Evolutionary conservation across 495 filamentous ascomycete species (phyloP).

Genomic region (Neurospora intermedia): DNA sequence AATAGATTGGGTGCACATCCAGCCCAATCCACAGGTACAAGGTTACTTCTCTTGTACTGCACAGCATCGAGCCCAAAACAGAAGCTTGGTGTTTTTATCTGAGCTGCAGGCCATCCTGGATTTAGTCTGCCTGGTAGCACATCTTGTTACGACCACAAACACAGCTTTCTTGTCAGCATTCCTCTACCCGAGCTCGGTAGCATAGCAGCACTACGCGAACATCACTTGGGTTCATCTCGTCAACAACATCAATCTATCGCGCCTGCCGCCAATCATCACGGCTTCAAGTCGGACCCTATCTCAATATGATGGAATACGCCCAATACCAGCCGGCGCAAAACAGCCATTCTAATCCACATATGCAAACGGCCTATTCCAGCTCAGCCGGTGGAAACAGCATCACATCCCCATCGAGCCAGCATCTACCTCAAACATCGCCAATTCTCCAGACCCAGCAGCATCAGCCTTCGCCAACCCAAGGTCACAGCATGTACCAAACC

Average conservation of each 20-base stretch:
- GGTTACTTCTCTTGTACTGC: conserved; percentile 32
- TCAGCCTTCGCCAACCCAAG: conserved; percentile 40
- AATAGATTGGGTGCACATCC: conserved; percentile 46
- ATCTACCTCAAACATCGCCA: conserved; percentile 48
- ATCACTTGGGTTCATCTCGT: background rate
- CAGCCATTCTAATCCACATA: conserved; percentile 38
- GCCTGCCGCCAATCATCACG: conserved; percentile 12
- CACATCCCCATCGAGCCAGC: conserved; percentile 49
- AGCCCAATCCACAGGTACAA: conserved; percentile 40
- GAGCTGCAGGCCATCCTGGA: conserved; percentile 7
- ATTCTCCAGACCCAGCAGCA: conserved; percentile 52
- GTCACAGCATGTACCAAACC: conserved; percentile 49
- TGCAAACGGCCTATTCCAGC: conserved; percentile 36
- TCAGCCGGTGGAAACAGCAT: conserved; percentile 48
- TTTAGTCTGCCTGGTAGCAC: conserved; percentile 13
- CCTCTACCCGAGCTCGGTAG: conserved; percentile 7
- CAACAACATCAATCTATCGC: conserved; percentile 1
- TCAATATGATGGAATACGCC: conserved; percentile 59
- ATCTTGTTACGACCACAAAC: conserved; percentile 3
- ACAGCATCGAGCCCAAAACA: conserved; percentile 30
- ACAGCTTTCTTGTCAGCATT: conserved; percentile 8
- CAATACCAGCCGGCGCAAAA: conserved; percentile 51
- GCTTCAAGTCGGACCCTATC: conserved; percentile 10
- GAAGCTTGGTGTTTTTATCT: conserved; percentile 19
- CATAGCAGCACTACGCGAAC: background rate